Percentiles rank a stretch among this genome's conserved stretches.
Evolutionary conservation across 371 early-diverging fungal species (phyloP).

Genomic region (Mucor indicus): DNA sequence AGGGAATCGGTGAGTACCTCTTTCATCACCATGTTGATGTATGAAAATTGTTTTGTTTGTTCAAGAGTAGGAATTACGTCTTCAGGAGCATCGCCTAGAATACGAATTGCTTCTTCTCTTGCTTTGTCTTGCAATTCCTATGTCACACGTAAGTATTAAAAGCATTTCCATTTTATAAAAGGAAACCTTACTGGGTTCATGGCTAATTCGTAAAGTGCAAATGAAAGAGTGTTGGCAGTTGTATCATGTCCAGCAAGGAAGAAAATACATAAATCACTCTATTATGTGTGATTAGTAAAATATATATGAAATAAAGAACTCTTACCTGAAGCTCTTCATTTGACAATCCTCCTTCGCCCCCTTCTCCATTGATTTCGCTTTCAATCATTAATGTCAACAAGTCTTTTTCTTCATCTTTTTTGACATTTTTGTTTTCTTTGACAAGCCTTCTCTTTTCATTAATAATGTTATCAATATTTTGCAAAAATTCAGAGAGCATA

Average conservation of each 20-base stretch:
- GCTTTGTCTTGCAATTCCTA: constrained; percentile 19
- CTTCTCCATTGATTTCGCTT: constrained; percentile 22
- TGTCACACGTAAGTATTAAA: too few species aligned
- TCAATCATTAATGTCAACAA: constrained; percentile 49
- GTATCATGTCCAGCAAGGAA: constrained; percentile 35
- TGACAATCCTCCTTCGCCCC: constrained; percentile 6
- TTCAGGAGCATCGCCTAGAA: constrained; percentile 20
- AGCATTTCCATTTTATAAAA: too few species aligned
- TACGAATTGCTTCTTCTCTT: constrained; percentile 16
- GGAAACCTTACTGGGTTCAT: constrained; percentile 18
- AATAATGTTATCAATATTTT: constrained; percentile 19
- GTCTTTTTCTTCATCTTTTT: constrained; percentile 25
- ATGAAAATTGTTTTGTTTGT: constrained; percentile 17
- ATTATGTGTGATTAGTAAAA: too few species aligned
- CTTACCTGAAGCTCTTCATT: constrained; percentile 29
- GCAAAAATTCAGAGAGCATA: constrained; percentile 5
- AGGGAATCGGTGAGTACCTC: too few species aligned
- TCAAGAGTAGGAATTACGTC: constrained; percentile 20
- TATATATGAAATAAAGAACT: too few species aligned
- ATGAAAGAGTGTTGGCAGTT: constrained; percentile 23
- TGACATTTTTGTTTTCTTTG: background rate
- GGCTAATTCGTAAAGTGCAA: constrained; percentile 30
- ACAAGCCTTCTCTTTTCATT: constrained; percentile 17
- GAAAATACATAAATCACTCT: constrained; percentile 20
- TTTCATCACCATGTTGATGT: constrained; percentile 21